Percentiles rank a stretch among this genome's conserved stretches.
These are phyloP conservation scores for Euphorbia peplus DNA, from an alignment of 345 rosid species.

Conservation along the genomic window DNA sequence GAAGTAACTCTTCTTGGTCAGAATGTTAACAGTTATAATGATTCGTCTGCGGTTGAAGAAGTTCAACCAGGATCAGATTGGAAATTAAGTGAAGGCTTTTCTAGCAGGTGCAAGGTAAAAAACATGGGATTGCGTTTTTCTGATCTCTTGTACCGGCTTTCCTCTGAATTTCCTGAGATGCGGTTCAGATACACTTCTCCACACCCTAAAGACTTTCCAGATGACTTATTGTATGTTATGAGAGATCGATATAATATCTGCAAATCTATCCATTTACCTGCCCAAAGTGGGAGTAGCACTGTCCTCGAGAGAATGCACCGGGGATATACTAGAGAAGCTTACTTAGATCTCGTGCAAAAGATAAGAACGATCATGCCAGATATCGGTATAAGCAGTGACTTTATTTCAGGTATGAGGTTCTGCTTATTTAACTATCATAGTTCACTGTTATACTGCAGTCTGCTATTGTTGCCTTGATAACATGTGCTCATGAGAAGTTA, in stretches of 20 bases:
- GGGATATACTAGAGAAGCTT: slow-evolving; percentile 88
- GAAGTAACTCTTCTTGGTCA: slow-evolving; percentile 95
- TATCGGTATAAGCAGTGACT: slow-evolving; percentile 84
- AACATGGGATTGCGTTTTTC: slow-evolving; percentile 78
- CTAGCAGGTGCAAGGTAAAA: slow-evolving; percentile 74
- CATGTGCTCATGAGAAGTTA: background rate
- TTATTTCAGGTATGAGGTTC: slow-evolving; percentile 64
- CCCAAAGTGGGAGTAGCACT: slow-evolving; percentile 76
- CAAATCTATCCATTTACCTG: slow-evolving; percentile 83
- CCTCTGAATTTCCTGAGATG: slow-evolving; percentile 89
- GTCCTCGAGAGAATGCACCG: slow-evolving; percentile 80
- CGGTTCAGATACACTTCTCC: slow-evolving; percentile 96
- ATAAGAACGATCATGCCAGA: slow-evolving; percentile 71
- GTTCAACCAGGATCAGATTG: slow-evolving; percentile 68
- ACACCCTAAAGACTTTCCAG: slow-evolving; percentile 93
- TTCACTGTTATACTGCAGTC: slow-evolving; percentile 7
- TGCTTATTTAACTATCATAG: slow-evolving; percentile 4
- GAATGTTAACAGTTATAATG: slow-evolving; percentile 92
- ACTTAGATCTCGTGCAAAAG: slow-evolving; percentile 84
- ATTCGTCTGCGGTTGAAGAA: slow-evolving; percentile 51
- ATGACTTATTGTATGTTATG: slow-evolving; percentile 75
- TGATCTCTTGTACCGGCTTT: slow-evolving; percentile 81
- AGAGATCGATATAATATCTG: slow-evolving; percentile 76
- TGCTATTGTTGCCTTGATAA: background rate
- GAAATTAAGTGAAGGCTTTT: slow-evolving; percentile 79